Percentiles rank a stretch among this genome's conserved stretches.
phyloP scores from a whole-genome alignment of 257 asterid genomes.

The Solanum medicagineum region DNA sequence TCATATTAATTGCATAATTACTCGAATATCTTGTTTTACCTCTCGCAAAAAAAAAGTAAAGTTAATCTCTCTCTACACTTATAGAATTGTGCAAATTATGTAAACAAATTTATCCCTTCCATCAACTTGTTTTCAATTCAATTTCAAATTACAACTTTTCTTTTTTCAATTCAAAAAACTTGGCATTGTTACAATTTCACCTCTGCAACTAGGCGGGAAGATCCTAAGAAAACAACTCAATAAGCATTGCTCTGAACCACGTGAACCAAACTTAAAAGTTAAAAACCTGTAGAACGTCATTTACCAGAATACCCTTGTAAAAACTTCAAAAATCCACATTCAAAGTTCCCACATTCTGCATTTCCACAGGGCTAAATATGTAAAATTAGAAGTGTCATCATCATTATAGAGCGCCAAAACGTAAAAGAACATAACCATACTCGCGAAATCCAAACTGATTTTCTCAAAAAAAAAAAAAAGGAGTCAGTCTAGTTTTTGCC shows the following conservation, averaged over 20 bases:
- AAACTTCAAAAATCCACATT: neutral
- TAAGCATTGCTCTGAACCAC: constrained; percentile 1
- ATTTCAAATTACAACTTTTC: neutral
- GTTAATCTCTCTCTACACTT: fast-evolving
- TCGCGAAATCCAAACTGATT: constrained; percentile 7
- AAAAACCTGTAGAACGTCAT: neutral
- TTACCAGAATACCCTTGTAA: constrained; percentile 23
- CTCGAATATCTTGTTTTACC: neutral
- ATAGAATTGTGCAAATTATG: neutral
- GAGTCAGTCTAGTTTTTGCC: neutral
- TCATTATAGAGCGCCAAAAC: constrained; percentile 35
- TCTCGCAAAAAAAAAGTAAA: neutral
- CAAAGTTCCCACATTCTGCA: constrained; percentile 7
- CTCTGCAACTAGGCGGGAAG: neutral
- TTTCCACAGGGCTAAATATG: constrained; percentile 17
- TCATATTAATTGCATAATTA: neutral
- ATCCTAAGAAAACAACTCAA: neutral
- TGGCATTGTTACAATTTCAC: neutral
- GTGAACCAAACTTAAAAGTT: neutral
- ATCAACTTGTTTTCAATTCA: neutral
- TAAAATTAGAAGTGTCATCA: neutral
- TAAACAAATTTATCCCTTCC: neutral
- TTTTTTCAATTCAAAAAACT: neutral
- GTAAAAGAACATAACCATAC: neutral
- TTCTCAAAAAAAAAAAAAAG: neutral